These are phyloP conservation scores for Neonectria ditissima DNA, from an alignment of 2,329 filamentous ascomycete species.

Conservation along the genomic window DNA sequence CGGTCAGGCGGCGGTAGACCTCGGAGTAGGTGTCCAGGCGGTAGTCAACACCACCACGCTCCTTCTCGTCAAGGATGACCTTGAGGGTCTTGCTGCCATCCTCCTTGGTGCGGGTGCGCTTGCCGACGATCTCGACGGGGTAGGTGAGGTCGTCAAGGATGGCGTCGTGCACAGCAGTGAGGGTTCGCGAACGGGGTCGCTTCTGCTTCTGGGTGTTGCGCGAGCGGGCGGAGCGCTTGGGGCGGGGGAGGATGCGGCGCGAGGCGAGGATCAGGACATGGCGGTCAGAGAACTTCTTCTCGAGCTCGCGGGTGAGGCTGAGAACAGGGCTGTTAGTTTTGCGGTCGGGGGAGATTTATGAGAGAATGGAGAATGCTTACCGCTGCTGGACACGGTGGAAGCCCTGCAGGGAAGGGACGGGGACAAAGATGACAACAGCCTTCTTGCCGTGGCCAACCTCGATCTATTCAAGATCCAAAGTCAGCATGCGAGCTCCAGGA, in stretches of 20 bases:
- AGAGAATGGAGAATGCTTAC: constrained; percentile 68
- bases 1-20: constrained; percentile 98
- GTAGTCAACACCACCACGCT: constrained; percentile 99
- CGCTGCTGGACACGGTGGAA: constrained; percentile 99
- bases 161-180: constrained; percentile 98
- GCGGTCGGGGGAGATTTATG: accelerated
- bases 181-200: constrained; percentile 96
- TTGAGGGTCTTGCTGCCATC: constrained; percentile 98
- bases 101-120: constrained; percentile 98
- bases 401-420: constrained; percentile 95
- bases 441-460: constrained; percentile 99
- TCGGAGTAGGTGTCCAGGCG: constrained; percentile 99
- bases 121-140: constrained; percentile 99
- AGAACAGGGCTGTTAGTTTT: constrained; percentile 36
- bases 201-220: constrained; percentile 98
- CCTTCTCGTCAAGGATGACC: constrained; percentile 99
- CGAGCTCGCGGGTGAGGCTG: constrained; percentile 98
- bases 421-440: constrained; percentile 99
- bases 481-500: constrained; percentile 83
- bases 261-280: constrained; percentile 99
- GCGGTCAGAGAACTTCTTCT: constrained; percentile 99
- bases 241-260: constrained; percentile 97
- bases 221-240: constrained; percentile 97
- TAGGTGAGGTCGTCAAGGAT: constrained; percentile 98
- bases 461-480: constrained; percentile 82